These are phyloP conservation scores for Coemansia sp. DNA, from an alignment of 192 early-diverging fungal species.

Conservation along the genomic window DNA sequence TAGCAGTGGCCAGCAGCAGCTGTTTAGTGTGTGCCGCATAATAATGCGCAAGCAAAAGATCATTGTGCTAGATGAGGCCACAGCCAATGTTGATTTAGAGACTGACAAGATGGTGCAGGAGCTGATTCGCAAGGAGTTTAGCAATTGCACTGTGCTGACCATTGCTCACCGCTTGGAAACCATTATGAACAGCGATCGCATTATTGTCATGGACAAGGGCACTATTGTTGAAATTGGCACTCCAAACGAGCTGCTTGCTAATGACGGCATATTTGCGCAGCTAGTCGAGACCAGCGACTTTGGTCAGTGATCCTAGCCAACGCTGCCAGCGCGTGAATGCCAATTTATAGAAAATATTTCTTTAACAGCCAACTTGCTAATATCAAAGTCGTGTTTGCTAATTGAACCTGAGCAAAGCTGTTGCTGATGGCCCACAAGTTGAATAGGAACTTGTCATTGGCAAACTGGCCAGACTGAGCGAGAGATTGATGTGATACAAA, in stretches of 20 bases:
- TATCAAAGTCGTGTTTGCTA: neutral
- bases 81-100: conserved; percentile 57
- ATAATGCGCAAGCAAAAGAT: conserved; percentile 57
- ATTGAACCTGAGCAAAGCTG: neutral
- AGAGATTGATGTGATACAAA: neutral
- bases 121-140: conserved; percentile 57
- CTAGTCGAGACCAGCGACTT: conserved; percentile 25
- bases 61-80: conserved; percentile 69
- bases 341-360: neutral
- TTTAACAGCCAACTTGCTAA: neutral
- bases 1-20: conserved; percentile 59
- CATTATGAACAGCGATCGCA: conserved; percentile 62
- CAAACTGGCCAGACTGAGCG: neutral
- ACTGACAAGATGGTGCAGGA: conserved; percentile 19
- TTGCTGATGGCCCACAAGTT: conserved; percentile 1
- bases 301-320: neutral
- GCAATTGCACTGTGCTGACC: conserved; percentile 52
- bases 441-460: neutral
- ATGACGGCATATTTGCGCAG: conserved; percentile 28
- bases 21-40: conserved; percentile 61
- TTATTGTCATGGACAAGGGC: conserved; percentile 74
- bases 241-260: conserved; percentile 57
- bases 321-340: neutral
- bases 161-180: conserved; percentile 77
- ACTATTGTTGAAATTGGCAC: conserved; percentile 60